phyloP scores from a whole-genome alignment of 2,329 filamentous ascomycete species.

The Elsinoe batatas region DNA sequence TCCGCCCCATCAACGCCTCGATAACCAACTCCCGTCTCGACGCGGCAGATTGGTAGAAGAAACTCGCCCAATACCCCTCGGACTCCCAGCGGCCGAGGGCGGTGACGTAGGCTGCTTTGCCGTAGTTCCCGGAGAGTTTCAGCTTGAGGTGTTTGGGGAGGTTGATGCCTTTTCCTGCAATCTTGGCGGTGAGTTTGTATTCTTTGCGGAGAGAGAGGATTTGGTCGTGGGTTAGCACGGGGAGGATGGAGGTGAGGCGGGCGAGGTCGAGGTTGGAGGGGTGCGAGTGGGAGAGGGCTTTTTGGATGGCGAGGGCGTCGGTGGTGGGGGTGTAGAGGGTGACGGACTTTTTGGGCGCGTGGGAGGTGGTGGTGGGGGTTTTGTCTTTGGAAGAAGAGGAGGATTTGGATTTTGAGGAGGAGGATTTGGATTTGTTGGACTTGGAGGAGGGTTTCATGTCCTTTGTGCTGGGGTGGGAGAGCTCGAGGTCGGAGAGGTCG shows the following conservation, averaged over 20 bases:
- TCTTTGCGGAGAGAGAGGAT: constrained; percentile 75
- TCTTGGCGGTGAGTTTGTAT: constrained; percentile 85
- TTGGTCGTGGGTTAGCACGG: constrained; percentile 75
- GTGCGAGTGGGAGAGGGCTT: constrained; percentile 55
- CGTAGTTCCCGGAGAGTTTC: constrained; percentile 67
- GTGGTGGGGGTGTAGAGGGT: constrained; percentile 75
- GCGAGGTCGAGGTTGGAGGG: constrained; percentile 54
- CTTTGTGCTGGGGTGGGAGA: constrained; percentile 30
- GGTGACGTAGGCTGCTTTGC: constrained; percentile 84
- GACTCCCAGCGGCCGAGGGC: constrained; percentile 84
- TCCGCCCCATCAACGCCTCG: constrained; percentile 81
- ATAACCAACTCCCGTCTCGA: constrained; percentile 82
- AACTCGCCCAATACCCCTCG: constrained; percentile 96
- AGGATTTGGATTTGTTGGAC: constrained; percentile 12
- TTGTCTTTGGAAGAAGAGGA: constrained; percentile 6
- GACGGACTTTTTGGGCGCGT: constrained; percentile 49
- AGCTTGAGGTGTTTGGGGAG: constrained; percentile 78
- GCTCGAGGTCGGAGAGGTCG: constrained; percentile 40
- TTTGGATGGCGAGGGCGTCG: constrained; percentile 66
- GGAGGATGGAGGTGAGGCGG: constrained; percentile 72
- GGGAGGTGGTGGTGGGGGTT: constrained; percentile 8
- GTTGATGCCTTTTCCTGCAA: constrained; percentile 71
- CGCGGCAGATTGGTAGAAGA: constrained; percentile 86
- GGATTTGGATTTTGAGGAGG: constrained; percentile 14
- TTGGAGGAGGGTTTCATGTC: constrained; percentile 14